These are phyloP conservation scores for Aspergillus aculeatinus DNA, from an alignment of 2,329 filamentous ascomycete genomes.

Conservation along the genomic window DNA sequence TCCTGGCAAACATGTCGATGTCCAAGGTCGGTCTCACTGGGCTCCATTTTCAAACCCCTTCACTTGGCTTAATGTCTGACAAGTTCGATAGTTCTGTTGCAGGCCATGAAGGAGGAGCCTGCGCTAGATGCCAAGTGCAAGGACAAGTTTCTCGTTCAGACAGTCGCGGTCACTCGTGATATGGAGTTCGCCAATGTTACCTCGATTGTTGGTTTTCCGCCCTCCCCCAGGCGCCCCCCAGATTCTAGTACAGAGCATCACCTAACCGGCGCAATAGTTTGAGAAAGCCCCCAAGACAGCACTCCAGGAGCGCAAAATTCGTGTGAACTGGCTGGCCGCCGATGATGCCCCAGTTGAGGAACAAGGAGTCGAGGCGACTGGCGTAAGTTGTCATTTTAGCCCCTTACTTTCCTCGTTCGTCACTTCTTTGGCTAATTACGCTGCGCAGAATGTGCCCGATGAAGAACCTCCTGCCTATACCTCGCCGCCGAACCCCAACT, in stretches of 20 bases:
- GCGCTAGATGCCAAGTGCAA: constrained; percentile 82
- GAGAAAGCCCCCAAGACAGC: constrained; percentile 71
- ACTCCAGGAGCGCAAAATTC: constrained; percentile 93
- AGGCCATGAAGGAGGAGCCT: constrained; percentile 97
- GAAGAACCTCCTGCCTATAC: constrained; percentile 55
- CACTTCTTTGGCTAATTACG: constrained; percentile 9
- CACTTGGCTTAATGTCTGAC: constrained; percentile 23
- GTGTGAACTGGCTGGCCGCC: constrained; percentile 77
- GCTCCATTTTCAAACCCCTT: neutral
- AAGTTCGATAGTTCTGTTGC: constrained; percentile 70
- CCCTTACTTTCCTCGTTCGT: neutral
- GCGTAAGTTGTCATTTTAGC: constrained; percentile 29
- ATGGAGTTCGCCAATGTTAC: constrained; percentile 80
- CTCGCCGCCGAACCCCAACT: constrained; percentile 56
- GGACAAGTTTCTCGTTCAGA: constrained; percentile 97
- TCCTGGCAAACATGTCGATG: constrained; percentile 83
- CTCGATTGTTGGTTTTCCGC: constrained; percentile 65
- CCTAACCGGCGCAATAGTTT: constrained; percentile 56
- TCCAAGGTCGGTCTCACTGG: constrained; percentile 65
- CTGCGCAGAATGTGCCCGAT: constrained; percentile 30
- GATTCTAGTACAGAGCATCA: neutral
- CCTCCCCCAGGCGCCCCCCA: constrained; percentile 16
- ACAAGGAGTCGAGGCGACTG: constrained; percentile 32
- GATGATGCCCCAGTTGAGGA: constrained; percentile 45
- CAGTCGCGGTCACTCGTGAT: constrained; percentile 76